Base-by-base conservation (phyloP, 768 basidiomycete genomes). In the Punctularia strigosozonata region DNA sequence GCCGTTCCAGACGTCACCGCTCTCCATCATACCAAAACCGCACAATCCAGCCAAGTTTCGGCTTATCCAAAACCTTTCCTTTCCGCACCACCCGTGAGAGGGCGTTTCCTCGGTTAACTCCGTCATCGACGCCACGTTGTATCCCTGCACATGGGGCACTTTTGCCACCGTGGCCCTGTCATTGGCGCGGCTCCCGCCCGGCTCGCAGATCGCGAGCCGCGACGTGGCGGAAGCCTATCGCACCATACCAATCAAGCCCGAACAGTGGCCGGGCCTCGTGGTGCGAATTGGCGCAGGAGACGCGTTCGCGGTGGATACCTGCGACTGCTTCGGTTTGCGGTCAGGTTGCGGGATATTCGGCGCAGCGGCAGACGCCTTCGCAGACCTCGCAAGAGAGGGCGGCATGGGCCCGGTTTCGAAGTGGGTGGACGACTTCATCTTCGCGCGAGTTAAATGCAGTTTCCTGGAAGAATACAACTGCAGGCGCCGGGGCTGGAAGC, bases 81-180 rank as follows among this genome's bases (percentile, higher is more conserved):
- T 7, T 12, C 55, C 54, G 0, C 23, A 40, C 5, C 3, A 4
- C 0, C 18, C 35, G 5, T 26, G 43, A 5, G 24, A 14, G 6
- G 4, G 4, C 21, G 38, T 38, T n/a, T 36, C 40, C 0, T 60
- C 59, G 0, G 52, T 61, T 25, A 61, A 61, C 39, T 49, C 31
- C 1, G 8, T 14, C 4, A 59, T 71, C 6, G 34, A 61, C 25
- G 46, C 63, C 0, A 37, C 50, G 14, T 8, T 45, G 14, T 57
- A 61, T 40, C 68, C 66, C 0, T 65, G 63, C 49, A 62, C 60
- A 0, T 70, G 65, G 67, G 65, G 64, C 1, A 68, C 65, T 0
- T 71, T 71, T 36, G 36, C 46, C 0, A 49, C 54, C 0, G 41
- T 66, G 0, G 58, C 45, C 17, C 40, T 54, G 13, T 37, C 59